These are phyloP conservation scores for Aspergillus olivimuriae DNA, from an alignment of 495 filamentous ascomycete species.

Conservation along the genomic window DNA sequence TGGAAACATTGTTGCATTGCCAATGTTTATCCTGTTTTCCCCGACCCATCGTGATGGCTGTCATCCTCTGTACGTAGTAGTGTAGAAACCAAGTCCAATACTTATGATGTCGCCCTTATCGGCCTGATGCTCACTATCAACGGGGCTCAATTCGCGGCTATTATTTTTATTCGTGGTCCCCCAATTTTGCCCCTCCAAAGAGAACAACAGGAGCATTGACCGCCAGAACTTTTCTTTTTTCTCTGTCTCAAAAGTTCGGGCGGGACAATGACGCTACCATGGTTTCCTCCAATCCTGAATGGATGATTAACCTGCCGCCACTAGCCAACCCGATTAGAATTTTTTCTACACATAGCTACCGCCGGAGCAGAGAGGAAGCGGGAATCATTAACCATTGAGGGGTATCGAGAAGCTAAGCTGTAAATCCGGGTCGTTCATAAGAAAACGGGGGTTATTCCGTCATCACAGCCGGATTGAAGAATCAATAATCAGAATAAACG, in stretches of 20 bases:
- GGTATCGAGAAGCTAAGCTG: slow-evolving; percentile 7
- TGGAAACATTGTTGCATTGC: too few relatives aligned
- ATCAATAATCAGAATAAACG: too few relatives aligned
- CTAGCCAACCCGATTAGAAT: slow-evolving; percentile 2
- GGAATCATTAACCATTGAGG: slow-evolving; percentile 5
- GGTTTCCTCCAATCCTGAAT: slow-evolving; percentile 14
- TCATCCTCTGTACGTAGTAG: too few relatives aligned
- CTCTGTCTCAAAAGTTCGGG: neutral
- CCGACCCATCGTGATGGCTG: too few relatives aligned
- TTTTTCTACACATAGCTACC: slow-evolving; percentile 1
- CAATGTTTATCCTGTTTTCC: too few relatives aligned
- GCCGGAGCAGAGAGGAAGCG: neutral
- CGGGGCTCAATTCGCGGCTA: too few relatives aligned
- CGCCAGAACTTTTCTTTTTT: slow-evolving; percentile 1
- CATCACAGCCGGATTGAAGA: too few relatives aligned
- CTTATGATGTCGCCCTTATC: too few relatives aligned
- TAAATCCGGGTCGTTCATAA: too few relatives aligned
- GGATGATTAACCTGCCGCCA: slow-evolving; percentile 7
- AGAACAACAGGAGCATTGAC: neutral
- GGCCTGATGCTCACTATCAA: too few relatives aligned
- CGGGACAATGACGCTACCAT: slow-evolving; percentile 11
- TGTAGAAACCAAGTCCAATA: too few relatives aligned
- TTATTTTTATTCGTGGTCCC: slow-evolving; percentile 1
- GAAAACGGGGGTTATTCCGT: too few relatives aligned
- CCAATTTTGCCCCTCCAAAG: neutral